Evolutionary conservation across 768 basidiomycete species (phyloP).

Genomic region (Kwoniella mangroviensis): DNA sequence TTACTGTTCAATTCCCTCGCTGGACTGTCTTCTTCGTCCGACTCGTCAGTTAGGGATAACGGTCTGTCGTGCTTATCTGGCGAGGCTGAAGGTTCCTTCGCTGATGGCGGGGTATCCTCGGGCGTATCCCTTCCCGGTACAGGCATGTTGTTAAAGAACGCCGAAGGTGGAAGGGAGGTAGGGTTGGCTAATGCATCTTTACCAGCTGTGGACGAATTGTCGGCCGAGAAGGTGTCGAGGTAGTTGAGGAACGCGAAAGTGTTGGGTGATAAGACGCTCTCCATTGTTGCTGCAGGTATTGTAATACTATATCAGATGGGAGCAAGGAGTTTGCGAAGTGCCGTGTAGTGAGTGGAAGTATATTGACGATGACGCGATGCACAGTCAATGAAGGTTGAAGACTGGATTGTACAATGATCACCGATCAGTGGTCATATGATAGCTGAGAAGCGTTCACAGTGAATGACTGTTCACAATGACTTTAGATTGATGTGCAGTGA

Average conservation of each 20-base stretch:
- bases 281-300: constrained; percentile 11
- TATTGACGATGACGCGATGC: neutral
- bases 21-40: constrained; percentile 16
- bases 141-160: constrained; percentile 44
- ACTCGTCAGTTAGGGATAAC: constrained; percentile 28
- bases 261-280: constrained; percentile 42
- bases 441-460: too few relatives aligned
- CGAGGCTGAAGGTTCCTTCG: constrained; percentile 25
- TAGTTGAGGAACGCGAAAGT: constrained; percentile 48
- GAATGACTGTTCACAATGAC: too few relatives aligned
- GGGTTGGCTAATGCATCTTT: neutral
- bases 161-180: constrained; percentile 43
- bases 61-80: constrained; percentile 16
- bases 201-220: constrained; percentile 2
- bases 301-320: neutral
- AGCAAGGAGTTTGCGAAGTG: neutral
- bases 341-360: neutral
- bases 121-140: constrained; percentile 42
- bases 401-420: neutral
- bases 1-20: neutral
- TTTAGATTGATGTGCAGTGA: neutral
- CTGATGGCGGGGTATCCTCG: constrained; percentile 43
- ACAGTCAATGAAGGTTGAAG: neutral
- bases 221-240: constrained; percentile 27
- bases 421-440: neutral